Evolutionary conservation across 305 asterid genomes (phyloP).

Genomic region (Ilex paraguariensis): DNA sequence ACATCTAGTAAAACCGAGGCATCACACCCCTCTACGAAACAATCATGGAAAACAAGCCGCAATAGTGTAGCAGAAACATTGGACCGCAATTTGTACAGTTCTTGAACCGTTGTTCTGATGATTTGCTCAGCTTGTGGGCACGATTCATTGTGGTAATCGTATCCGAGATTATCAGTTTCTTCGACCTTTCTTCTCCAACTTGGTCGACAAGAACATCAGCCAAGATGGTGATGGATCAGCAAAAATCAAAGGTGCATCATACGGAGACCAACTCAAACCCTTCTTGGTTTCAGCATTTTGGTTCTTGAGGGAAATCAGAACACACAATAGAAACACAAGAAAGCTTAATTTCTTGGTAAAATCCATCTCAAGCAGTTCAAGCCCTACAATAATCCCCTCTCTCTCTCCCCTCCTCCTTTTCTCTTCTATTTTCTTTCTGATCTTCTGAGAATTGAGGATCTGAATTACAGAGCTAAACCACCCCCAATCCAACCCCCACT

Average conservation of each 20-base stretch:
- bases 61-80: constrained; percentile 58
- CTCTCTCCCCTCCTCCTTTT: no score
- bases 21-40: constrained; percentile 69
- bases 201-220: background rate
- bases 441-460: background rate
- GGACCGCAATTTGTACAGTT: constrained; percentile 24
- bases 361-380: constrained; percentile 28
- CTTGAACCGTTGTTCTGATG: constrained; percentile 40
- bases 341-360: constrained; percentile 40
- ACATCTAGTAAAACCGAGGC: no score
- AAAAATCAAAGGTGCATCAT: no score
- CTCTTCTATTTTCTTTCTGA: background rate
- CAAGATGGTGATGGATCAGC: background rate
- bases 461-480: background rate
- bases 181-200: constrained; percentile 18
- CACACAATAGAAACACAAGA: constrained; percentile 39
- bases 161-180: constrained; percentile 14
- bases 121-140: constrained; percentile 57
- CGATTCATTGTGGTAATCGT: constrained; percentile 50
- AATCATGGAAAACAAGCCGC: constrained; percentile 69
- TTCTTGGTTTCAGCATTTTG: constrained; percentile 34
- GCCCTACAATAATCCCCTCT: no score
- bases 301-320: constrained; percentile 48
- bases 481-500: no score
- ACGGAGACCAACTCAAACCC: constrained; percentile 4